phyloP scores from a whole-genome alignment of 192 early-diverging fungal species.

The Coemansia javaensis region DNA sequence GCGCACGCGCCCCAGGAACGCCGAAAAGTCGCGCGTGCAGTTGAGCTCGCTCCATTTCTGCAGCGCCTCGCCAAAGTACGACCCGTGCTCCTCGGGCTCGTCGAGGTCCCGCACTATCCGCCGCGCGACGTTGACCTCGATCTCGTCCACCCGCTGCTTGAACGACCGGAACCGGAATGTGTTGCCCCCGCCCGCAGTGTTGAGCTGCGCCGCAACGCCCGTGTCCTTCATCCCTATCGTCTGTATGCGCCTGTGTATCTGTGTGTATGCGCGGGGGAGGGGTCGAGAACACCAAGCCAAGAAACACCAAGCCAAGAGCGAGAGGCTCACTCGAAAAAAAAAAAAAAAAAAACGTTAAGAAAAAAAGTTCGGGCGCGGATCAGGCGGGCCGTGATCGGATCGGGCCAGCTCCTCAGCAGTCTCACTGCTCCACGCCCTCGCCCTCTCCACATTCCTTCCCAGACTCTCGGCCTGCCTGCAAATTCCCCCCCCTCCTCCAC shows the following conservation, averaged over 20 bases:
- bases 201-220: slow-evolving; percentile 31
- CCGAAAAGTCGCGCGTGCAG: slow-evolving; percentile 73
- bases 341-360: not conserved
- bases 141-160: slow-evolving; percentile 58
- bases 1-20: slow-evolving; percentile 64
- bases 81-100: slow-evolving; percentile 57
- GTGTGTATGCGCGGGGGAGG: too few relatives aligned
- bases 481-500: too few relatives aligned
- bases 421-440: too few relatives aligned
- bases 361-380: too few relatives aligned
- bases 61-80: slow-evolving; percentile 82
- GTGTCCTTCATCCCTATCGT: slow-evolving; percentile 23
- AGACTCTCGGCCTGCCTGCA: too few relatives aligned
- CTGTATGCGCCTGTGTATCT: too few relatives aligned
- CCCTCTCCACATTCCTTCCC: too few relatives aligned
- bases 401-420: too few relatives aligned
- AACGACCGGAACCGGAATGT: slow-evolving; percentile 44
- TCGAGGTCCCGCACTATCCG: slow-evolving; percentile 57
- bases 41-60: slow-evolving; percentile 87
- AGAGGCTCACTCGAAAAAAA: not conserved
- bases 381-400: too few relatives aligned
- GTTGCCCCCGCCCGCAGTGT: slow-evolving; percentile 40
- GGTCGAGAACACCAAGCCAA: too few relatives aligned
- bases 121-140: slow-evolving; percentile 80
- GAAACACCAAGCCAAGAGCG: not conserved